Conservation (phyloP, 495 filamentous ascomycete genomes). For the Podospora sp. region DNA sequence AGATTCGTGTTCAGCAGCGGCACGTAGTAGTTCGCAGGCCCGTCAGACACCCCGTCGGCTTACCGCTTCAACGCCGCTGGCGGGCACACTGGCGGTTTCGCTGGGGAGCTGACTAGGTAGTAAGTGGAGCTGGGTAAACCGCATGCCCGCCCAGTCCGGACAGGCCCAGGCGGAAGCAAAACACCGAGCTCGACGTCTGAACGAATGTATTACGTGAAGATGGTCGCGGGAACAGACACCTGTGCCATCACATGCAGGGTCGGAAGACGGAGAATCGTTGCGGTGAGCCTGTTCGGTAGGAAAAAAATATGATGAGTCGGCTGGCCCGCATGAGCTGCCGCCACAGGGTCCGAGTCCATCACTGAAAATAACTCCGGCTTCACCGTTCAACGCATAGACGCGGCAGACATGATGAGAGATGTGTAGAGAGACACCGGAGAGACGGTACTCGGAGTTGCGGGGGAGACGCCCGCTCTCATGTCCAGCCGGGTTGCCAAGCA, state of each 20-base stretch:
- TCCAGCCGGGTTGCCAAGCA: not conserved
- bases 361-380: not conserved
- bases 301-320: not conserved
- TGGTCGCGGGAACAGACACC: not conserved
- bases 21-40: not conserved
- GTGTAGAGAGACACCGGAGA: not conserved
- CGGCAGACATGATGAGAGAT: no score
- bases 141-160: not conserved
- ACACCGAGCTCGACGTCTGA: not conserved
- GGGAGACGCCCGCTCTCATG: not conserved
- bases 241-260: not conserved
- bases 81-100: not conserved
- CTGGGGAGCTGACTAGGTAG: not conserved
- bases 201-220: not conserved
- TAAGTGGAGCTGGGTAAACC: not conserved
- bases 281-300: not conserved
- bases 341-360: not conserved
- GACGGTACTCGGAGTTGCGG: not conserved
- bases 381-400: not conserved
- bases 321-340: not conserved
- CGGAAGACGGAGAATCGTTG: not conserved
- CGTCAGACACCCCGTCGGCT: not conserved
- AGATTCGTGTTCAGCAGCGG: slow-evolving; percentile 3
- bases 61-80: not conserved
- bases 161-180: not conserved